phyloP scores from a whole-genome alignment of 2,329 filamentous ascomycete species.

The Myriosclerotinia curreyana region DNA sequence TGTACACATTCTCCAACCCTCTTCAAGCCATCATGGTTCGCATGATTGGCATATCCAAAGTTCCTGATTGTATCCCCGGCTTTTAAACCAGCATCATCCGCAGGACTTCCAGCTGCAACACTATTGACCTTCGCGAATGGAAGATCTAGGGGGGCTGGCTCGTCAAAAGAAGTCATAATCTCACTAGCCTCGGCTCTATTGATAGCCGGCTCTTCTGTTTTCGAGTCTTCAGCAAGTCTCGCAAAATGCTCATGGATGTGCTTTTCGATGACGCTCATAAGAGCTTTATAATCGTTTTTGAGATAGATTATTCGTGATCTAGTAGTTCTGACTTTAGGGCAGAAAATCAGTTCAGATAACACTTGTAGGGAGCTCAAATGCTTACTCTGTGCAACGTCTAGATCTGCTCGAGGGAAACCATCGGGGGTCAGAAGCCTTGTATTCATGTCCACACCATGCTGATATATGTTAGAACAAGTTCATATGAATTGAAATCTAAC shows the following conservation, averaged over 20 bases:
- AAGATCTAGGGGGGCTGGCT: slow-evolving; percentile 46
- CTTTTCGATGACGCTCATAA: slow-evolving; percentile 81
- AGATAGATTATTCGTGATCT: slow-evolving; percentile 84
- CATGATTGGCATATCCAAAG: slow-evolving; percentile 80
- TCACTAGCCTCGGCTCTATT: slow-evolving; percentile 29
- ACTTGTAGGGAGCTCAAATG: neutral
- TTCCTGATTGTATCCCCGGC: slow-evolving; percentile 76
- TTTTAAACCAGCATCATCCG: slow-evolving; percentile 75
- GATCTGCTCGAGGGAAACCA: slow-evolving; percentile 87
- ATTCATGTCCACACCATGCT: slow-evolving; percentile 94
- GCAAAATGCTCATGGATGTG: slow-evolving; percentile 89
- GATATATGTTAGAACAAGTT: slow-evolving; percentile 25
- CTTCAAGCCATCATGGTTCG: slow-evolving; percentile 80
- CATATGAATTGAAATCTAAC: slow-evolving; percentile 31
- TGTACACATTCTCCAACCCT: slow-evolving; percentile 89
- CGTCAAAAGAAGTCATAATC: slow-evolving; percentile 40
- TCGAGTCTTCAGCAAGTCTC: slow-evolving; percentile 49
- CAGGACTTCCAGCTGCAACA: slow-evolving; percentile 75
- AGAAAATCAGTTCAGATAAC: slow-evolving; percentile 5
- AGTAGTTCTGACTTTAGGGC: slow-evolving; percentile 75
- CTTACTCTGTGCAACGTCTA: slow-evolving; percentile 91
- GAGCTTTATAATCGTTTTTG: slow-evolving; percentile 86
- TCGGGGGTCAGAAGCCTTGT: slow-evolving; percentile 83
- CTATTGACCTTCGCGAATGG: slow-evolving; percentile 90
- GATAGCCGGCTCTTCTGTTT: slow-evolving; percentile 32